Base-by-base conservation (phyloP, 2,329 filamentous ascomycete species). In the Sarocladium oryzae region DNA sequence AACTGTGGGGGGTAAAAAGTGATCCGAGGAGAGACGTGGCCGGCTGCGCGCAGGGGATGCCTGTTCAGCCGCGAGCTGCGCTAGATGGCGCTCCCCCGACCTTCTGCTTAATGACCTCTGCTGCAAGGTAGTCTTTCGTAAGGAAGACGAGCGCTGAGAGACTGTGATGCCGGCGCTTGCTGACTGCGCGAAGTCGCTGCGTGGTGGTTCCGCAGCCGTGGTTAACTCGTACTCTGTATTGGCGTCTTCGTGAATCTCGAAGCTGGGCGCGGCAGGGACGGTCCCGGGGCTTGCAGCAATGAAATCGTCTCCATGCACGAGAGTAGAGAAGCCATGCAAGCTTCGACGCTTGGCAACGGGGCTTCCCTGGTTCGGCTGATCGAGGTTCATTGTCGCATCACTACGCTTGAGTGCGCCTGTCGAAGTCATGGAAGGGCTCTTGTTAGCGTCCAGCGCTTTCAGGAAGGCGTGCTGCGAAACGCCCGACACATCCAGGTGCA, bases 321-420 rank as follows among this genome's bases (percentile, higher is more conserved):
- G 74, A 58, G 71, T 80, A n/a, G 84, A 75, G 38, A 84, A 79
- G 48, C 86, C 86, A 65, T 96, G 89, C 59, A 95, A 70, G 68
- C 91, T 96, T 61, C 93, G 83, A 57, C 93, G 81, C 74, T 96
- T 96, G 43, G 91, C 88, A 54, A 92, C 88, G 1, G 93, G 92
- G 62, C 88, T 96, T 58, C 88, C 88, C 52, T 87, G 76, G 59
- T 79, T 85, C 24, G 83, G 77, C 56, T 88, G 86, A 61, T 95
- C 91, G 46, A 95, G 72, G 61, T 89, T 89, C 87, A 95, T 92
- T 49, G 86, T 85, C 38, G 88, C 86, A 71, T 97, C 92, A 63
- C 86, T 92, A 60, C 93, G 84, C 76, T 97, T 96, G 59, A 97
- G 72, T 4, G 92, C 91, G 64, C 92, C 96, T 5, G 86, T 84